Evolutionary conservation across 2,329 filamentous ascomycete genomes (phyloP).

Genomic region (Fusarium subtropicale): DNA sequence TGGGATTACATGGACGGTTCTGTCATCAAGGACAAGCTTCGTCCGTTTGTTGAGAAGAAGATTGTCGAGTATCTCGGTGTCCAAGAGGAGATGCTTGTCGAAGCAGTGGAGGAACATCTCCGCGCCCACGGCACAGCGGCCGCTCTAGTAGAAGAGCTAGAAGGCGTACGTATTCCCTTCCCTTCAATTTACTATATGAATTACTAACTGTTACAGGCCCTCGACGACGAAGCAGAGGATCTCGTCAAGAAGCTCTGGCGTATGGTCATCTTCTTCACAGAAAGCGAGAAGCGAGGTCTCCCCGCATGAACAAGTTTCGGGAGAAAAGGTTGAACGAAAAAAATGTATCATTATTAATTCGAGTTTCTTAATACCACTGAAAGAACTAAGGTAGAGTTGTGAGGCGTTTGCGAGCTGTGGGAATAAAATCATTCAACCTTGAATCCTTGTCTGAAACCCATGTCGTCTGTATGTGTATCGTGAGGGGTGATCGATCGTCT

Average conservation of each 20-base stretch:
- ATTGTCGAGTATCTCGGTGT: constrained; percentile 96
- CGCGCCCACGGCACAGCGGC: constrained; percentile 79
- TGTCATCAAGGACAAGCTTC: constrained; percentile 85
- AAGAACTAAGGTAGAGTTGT: constrained; percentile 10
- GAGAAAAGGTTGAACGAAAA: constrained; percentile 1
- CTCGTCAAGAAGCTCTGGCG: constrained; percentile 97
- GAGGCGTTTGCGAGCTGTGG: constrained; percentile 26
- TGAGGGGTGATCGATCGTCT: constrained; percentile 32
- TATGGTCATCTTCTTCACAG: constrained; percentile 98
- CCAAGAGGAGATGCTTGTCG: constrained; percentile 94
- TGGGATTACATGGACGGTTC: constrained; percentile 91
- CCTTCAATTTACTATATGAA: neutral
- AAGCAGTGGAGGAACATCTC: constrained; percentile 90
- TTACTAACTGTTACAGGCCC: constrained; percentile 65
- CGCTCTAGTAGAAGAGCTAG: constrained; percentile 85
- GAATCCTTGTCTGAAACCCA: constrained; percentile 1
- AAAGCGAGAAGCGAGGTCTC: constrained; percentile 90
- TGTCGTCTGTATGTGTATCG: neutral
- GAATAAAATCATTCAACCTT: constrained; percentile 14
- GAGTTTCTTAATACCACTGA: constrained; percentile 29
- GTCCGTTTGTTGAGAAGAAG: constrained; percentile 97
- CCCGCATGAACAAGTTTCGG: constrained; percentile 63
- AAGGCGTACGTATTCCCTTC: constrained; percentile 71
- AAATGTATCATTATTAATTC: constrained; percentile 36
- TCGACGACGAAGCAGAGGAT: constrained; percentile 94